A percentile compares a stretch with the other conserved stretches of the same genome.
Conservation (phyloP, 768 basidiomycete genomes). For the Artomyces pyxidatus region DNA sequence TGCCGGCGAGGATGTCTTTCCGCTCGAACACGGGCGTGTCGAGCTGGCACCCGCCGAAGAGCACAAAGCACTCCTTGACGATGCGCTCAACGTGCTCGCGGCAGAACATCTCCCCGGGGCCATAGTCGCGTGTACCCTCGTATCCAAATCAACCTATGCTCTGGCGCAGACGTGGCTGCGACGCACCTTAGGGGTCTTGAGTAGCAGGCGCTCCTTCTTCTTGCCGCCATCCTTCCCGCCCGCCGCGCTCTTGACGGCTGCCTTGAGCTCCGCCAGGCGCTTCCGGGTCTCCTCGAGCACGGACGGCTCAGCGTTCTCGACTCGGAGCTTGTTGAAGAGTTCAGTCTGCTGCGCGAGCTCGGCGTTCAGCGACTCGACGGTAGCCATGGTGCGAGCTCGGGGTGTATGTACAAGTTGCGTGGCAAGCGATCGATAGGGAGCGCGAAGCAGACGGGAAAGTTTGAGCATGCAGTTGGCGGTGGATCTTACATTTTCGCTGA, state of each 20-base stretch:
- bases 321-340: constrained; percentile 54
- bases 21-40: constrained; percentile 99
- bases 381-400: constrained; percentile 29
- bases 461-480: not conserved
- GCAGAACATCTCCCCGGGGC: constrained; percentile 86
- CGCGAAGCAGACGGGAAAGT: not conserved
- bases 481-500: not conserved
- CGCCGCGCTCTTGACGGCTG: constrained; percentile 29
- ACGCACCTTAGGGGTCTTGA: constrained; percentile 92
- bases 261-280: constrained; percentile 64
- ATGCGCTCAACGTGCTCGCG: constrained; percentile 84
- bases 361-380: constrained; percentile 36
- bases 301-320: constrained; percentile 42
- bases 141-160: constrained; percentile 12
- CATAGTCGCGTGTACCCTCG: constrained; percentile 93
- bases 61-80: constrained; percentile 81
- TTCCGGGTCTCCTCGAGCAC: constrained; percentile 57
- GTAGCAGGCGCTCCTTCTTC: constrained; percentile 61
- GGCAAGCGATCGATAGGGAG: constrained; percentile 8
- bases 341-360: constrained; percentile 50
- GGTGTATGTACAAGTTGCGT: not conserved
- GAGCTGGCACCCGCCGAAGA: constrained; percentile 84
- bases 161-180: not conserved
- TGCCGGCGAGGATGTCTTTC: constrained; percentile 91
- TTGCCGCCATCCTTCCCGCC: constrained; percentile 37